Evolutionary conservation across 1,139 yeast genomes (phyloP).

Genomic region (Debaryomyces singareniensis): DNA sequence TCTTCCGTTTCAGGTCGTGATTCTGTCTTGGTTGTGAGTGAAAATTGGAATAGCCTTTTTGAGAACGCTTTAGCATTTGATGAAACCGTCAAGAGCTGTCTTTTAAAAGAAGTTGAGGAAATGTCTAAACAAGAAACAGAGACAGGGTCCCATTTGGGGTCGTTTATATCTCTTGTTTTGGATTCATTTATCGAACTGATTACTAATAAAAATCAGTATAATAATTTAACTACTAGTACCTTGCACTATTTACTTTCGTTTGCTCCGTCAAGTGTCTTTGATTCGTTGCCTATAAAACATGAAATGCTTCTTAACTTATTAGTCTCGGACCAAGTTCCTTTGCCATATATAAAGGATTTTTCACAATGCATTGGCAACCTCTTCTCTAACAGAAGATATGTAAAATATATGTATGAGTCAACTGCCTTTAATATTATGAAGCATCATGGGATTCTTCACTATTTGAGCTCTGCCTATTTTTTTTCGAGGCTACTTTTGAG

Average conservation of each 20-base stretch:
- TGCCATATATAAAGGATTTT: slow-evolving; percentile 31
- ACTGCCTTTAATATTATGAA: slow-evolving; percentile 19
- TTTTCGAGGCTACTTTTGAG: slow-evolving; percentile 46
- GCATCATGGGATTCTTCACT: not conserved
- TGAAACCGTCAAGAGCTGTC: slow-evolving; percentile 36
- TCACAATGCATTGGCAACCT: slow-evolving; percentile 53
- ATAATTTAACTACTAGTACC: slow-evolving; percentile 20
- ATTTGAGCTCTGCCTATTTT: slow-evolving; percentile 38
- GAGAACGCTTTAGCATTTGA: slow-evolving; percentile 71
- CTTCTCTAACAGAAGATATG: slow-evolving; percentile 36
- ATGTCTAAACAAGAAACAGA: slow-evolving; percentile 8
- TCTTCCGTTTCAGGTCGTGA: slow-evolving; percentile 45
- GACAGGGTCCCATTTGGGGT: slow-evolving; percentile 9
- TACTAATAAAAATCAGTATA: slow-evolving; percentile 9
- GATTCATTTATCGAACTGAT: slow-evolving; percentile 23
- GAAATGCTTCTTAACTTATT: slow-evolving; percentile 18
- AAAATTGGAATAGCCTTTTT: slow-evolving; percentile 66
- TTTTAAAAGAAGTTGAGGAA: slow-evolving; percentile 20
- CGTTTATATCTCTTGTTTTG: slow-evolving; percentile 19
- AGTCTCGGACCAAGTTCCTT: slow-evolving; percentile 17
- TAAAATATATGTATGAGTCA: slow-evolving; percentile 8
- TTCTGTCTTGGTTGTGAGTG: slow-evolving; percentile 62
- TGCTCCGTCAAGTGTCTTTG: slow-evolving; percentile 24
- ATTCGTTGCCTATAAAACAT: slow-evolving; percentile 13
- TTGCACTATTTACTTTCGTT: slow-evolving; percentile 31